Conservation (phyloP, 1,284 basidiomycete genomes). For the Ceratobasidium sp. region DNA sequence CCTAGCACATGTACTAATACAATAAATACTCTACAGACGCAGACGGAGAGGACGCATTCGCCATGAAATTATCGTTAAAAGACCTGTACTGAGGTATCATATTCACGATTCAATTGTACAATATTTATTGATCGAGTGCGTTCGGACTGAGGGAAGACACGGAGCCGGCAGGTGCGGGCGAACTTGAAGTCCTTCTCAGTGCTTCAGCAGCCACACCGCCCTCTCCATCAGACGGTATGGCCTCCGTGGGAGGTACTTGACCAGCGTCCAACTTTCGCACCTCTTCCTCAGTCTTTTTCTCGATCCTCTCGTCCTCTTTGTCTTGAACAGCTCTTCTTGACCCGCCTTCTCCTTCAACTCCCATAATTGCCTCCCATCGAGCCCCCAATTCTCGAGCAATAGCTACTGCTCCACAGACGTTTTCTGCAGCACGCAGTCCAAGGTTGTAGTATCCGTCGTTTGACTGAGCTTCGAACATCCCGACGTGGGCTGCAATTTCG, state of each 20-base stretch:
- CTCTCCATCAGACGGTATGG: constrained; percentile 26
- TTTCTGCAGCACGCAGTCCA: constrained; percentile 69
- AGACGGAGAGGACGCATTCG: constrained; percentile 92
- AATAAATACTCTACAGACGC: constrained; percentile 67
- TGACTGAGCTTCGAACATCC: constrained; percentile 85
- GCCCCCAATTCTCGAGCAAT: constrained; percentile 44
- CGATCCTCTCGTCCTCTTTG: constrained; percentile 39
- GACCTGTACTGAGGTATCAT: constrained; percentile 8
- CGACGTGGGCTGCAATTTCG: constrained; percentile 87
- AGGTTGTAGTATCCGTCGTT: constrained; percentile 92
- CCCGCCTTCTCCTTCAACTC: constrained; percentile 34
- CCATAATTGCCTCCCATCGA: constrained; percentile 38
- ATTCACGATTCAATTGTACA: not conserved
- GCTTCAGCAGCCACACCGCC: constrained; percentile 11
- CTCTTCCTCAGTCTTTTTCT: constrained; percentile 42
- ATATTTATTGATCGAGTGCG: not conserved
- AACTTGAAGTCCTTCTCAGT: not conserved
- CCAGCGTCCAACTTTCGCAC: constrained; percentile 32
- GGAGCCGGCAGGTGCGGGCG: not conserved
- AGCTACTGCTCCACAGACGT: constrained; percentile 52
- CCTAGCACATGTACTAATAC: not conserved
- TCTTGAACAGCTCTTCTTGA: constrained; percentile 40
- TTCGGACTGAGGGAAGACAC: not conserved
- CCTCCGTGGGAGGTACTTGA: constrained; percentile 17
- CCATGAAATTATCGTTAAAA: constrained; percentile 78